Evolutionary conservation across 768 basidiomycete genomes (phyloP).

Genomic region (Harrya chromipes): DNA sequence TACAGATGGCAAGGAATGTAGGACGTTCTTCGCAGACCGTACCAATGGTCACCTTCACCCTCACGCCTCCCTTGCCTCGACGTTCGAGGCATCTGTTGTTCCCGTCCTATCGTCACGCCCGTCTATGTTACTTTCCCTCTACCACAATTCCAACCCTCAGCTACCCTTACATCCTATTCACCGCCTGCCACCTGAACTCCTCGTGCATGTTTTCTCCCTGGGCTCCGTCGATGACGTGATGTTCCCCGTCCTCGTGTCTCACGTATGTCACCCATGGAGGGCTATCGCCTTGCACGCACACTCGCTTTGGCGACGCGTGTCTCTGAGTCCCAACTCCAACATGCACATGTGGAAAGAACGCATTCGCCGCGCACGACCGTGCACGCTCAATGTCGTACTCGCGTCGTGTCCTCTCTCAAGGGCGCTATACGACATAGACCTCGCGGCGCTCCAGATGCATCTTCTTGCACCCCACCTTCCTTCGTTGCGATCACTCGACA

Average conservation of each 20-base stretch:
- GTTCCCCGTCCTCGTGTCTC: conserved; percentile 62
- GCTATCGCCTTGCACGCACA: conserved; percentile 58
- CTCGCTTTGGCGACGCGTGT: conserved; percentile 61
- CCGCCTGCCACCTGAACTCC: conserved; percentile 58
- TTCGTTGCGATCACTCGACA: conserved; percentile 61
- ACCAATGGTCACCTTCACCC: conserved; percentile 14
- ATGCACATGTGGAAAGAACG: conserved; percentile 62
- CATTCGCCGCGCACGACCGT: conserved; percentile 56
- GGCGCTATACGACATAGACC: conserved; percentile 31
- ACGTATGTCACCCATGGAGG: conserved; percentile 67
- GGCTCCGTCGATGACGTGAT: conserved; percentile 54
- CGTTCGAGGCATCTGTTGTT: conserved; percentile 12
- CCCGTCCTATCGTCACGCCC: conserved; percentile 22
- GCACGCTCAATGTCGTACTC: conserved; percentile 59
- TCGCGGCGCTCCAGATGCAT: conserved; percentile 62
- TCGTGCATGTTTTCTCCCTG: conserved; percentile 60
- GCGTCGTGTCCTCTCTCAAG: conserved; percentile 33
- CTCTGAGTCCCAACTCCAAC: conserved; percentile 40
- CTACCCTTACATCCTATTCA: conserved; percentile 49
- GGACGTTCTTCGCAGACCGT: conserved; percentile 18
- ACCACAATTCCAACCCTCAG: conserved; percentile 19
- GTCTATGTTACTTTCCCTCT: conserved; percentile 27
- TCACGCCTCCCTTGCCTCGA: conserved; percentile 16
- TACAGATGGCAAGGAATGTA: conserved; percentile 21
- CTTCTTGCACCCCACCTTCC: conserved; percentile 45